Evolutionary conservation across 164 flowering plant species (phyloP), one percentile per base, ranked within the genome.

Genomic region (Echeveria elegans): DNA sequence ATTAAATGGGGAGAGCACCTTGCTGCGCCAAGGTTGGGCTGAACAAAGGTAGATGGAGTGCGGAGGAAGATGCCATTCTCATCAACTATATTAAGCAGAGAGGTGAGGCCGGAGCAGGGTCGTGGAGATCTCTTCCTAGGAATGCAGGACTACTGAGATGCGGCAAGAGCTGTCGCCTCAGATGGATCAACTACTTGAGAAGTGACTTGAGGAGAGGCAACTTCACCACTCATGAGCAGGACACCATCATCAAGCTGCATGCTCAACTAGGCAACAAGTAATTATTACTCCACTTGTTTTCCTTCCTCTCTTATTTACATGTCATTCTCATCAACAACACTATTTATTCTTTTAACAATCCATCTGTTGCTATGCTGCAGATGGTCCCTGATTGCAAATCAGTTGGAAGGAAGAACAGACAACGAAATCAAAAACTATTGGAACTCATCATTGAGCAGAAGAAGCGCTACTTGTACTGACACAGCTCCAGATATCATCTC

Each of bases 111-210:
- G n/a, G n/a, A n/a, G n/a, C n/a, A n/a, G n/a, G 92, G 0, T 83
- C 87, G 7, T 86, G 92, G 92, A 79, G 92, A 58, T 75, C 87
- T 8, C 70, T 86, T 58, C 91, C 91, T 72, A 82, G 85, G 66
- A 86, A 85, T 80, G 91, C 91, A 74, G 91, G 98, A 9, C 74
- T 92, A 38, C 75, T 84, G 64, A 84, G 98, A 76, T 92, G 98
- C 65, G 98, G 98, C 24, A 92, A 92, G 82, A 92, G 98, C 72
- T 92, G 98, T 77, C 82, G 98, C 66, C 73, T 92, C 43, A 80
- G 98, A 66, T 92, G 98, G 98, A 85, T 89, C n/a, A 92, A 92
- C 70, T 92, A 92, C 77, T 75, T 92, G 71, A 89, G 86, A 77
- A 70, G 81, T 30, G 96, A 88, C 60, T 63, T 92, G 74, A 92